phyloP scores from a whole-genome alignment of 257 asterid genomes.

The Petunia secreta region DNA sequence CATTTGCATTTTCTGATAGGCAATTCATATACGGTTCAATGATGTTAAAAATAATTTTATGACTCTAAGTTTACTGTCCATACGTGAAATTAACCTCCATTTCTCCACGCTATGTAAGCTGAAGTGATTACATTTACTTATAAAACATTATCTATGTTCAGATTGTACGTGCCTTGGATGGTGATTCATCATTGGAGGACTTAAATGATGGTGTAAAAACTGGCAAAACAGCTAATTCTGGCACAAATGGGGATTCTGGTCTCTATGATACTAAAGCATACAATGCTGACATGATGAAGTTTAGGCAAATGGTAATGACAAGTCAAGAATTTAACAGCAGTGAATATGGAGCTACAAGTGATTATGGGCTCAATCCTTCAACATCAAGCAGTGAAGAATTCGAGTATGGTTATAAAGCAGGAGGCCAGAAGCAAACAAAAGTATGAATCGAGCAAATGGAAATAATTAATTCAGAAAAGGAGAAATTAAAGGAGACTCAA shows the following conservation, averaged over 20 bases:
- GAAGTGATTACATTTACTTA: not conserved
- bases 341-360: slow-evolving; percentile 66
- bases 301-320: slow-evolving; percentile 72
- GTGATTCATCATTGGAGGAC: slow-evolving; percentile 76
- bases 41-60: not conserved
- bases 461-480: not conserved
- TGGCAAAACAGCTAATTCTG: slow-evolving; percentile 35
- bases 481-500: not conserved
- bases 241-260: slow-evolving; percentile 23
- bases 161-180: slow-evolving; percentile 78
- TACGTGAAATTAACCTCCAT: not conserved
- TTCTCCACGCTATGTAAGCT: no score
- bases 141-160: slow-evolving; percentile 22
- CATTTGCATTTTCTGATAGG: not conserved
- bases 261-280: slow-evolving; percentile 73
- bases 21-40: not conserved
- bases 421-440: not conserved
- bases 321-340: slow-evolving; percentile 54
- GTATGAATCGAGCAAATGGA: not conserved
- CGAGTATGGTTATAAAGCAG: not conserved
- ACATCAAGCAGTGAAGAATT: slow-evolving; percentile 48
- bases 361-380: slow-evolving; percentile 57
- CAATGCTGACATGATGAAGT: slow-evolving; percentile 86
- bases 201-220: slow-evolving; percentile 60
- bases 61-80: no score